Base-by-base conservation (phyloP, 805 yeast genomes). In the Candida sithepensis region DNA sequence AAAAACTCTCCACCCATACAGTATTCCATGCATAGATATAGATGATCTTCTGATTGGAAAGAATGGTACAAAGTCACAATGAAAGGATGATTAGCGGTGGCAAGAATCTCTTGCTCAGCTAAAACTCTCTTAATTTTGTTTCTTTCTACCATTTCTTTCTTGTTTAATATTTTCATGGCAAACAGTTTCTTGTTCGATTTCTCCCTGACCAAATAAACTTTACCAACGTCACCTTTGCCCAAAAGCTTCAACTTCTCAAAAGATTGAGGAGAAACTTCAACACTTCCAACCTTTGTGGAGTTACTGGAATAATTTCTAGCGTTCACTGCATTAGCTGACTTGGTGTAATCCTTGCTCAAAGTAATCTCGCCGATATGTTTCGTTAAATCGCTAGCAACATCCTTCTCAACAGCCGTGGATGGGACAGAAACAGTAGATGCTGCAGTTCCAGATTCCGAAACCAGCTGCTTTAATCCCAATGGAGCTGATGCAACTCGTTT, bases 1-100 rank as follows among this genome's bases (percentile, higher is more conserved):
- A 94, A 94, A 60, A 94, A 94, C 68, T 95, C 99, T 41, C 99
- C 99, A 26, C 99, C 99, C 90, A 94, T 89, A 63, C 99, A 94
- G 61, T 92, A 94, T 65, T 94, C 99, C 96, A 95, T 92, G 68
- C 99, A 94, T 37, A 94, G 77, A 58, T 90, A 94, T 10, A 94
- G 68, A 61, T 87, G 82, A 58, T 91, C 97, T 50, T 88, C 94
- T 3, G 96, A 85, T 68, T 94, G 99, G 71, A 94, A 94, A 0
- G 97, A 90, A 66, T 94, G 99, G 61, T 94, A 92, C 22, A 94
- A 72, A 0, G 99, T 89, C 26, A 94, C 98, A 56, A 94, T 95
- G 61, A 95, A 94, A 0, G 99, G 99, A 66, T 95, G 98, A 63
- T 91, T 90, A 32, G 92, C 85, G 2, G 97, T 88, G 3, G 97